A percentile compares a stretch with the other conserved stretches of the same genome.
Conservation (phyloP, 2,329 filamentous ascomycete genomes). For the Sarocladium oryzae region DNA sequence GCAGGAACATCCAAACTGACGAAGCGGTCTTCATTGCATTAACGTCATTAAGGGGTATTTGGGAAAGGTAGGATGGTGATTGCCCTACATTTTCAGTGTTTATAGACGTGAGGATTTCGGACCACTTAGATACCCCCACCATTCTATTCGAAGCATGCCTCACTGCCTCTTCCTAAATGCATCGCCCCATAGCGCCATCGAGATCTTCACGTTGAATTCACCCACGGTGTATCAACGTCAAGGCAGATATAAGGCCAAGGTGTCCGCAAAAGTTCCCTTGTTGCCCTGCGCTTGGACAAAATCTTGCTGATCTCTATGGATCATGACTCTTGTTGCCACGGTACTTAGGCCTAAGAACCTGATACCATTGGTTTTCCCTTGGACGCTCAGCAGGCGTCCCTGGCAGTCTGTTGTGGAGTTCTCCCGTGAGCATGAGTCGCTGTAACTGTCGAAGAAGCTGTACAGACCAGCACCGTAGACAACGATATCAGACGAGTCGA, state of each 20-base stretch:
- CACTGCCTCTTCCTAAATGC: background rate
- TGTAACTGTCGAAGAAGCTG: constrained; percentile 62
- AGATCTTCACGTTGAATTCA: background rate
- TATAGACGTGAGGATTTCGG: constrained; percentile 1
- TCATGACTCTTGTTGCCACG: constrained; percentile 22
- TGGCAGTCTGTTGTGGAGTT: constrained; percentile 38
- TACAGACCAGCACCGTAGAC: constrained; percentile 62
- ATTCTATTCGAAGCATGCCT: background rate
- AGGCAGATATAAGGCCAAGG: constrained; percentile 20
- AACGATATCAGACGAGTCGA: constrained; percentile 47
- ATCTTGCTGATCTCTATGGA: constrained; percentile 18
- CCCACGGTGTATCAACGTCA: too few species aligned
- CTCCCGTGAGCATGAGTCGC: constrained; percentile 37
- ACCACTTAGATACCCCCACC: constrained; percentile 9
- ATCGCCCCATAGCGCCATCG: too few species aligned
- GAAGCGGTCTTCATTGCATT: constrained; percentile 76
- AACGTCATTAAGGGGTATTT: constrained; percentile 57
- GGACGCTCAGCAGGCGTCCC: constrained; percentile 31
- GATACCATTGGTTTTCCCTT: constrained; percentile 15
- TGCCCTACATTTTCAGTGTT: background rate
- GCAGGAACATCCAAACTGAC: constrained; percentile 75
- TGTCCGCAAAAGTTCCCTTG: constrained; percentile 25
- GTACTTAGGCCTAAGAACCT: constrained; percentile 22
- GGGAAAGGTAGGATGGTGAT: constrained; percentile 26
- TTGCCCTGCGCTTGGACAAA: constrained; percentile 17